phyloP scores from a whole-genome alignment of 768 basidiomycete species.

The Lactarius hengduanensis region DNA sequence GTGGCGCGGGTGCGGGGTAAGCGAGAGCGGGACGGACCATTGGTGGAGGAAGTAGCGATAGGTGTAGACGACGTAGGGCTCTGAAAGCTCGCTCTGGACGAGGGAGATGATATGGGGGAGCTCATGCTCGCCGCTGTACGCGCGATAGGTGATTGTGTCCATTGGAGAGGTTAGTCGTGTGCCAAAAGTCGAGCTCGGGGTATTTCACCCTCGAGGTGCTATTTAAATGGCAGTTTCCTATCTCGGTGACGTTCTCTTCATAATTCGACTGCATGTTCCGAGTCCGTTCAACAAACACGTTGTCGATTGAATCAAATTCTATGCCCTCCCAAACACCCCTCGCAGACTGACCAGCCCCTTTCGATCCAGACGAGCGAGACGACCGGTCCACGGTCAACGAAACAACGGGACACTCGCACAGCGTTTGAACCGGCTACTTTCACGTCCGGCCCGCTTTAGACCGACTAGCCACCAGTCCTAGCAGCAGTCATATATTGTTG shows the following conservation, averaged over 20 bases:
- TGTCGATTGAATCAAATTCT: neutral
- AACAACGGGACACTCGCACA: neutral
- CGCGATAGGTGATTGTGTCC: conserved; percentile 50
- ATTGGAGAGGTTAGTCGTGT: conserved; percentile 17
- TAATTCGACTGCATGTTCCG: neutral
- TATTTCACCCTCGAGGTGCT: neutral
- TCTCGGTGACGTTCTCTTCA: neutral
- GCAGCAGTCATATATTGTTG: too few species aligned
- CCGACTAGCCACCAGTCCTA: neutral
- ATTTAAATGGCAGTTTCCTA: conserved; percentile 2
- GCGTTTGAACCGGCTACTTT: neutral
- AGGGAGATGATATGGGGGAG: conserved; percentile 81
- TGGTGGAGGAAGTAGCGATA: conserved; percentile 96
- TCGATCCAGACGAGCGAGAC: neutral
- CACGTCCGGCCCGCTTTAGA: neutral
- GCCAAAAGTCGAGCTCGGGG: neutral
- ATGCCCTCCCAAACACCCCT: neutral
- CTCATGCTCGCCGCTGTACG: conserved; percentile 74
- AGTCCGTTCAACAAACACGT: neutral
- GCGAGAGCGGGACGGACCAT: conserved; percentile 61
- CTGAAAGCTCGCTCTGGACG: conserved; percentile 88
- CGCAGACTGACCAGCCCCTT: neutral
- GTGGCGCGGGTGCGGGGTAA: conserved; percentile 28
- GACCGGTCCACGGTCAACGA: neutral
- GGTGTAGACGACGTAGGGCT: conserved; percentile 95